These are phyloP conservation scores for Solanum chacoense DNA, from an alignment of 305 asterid species.

Conservation along the genomic window DNA sequence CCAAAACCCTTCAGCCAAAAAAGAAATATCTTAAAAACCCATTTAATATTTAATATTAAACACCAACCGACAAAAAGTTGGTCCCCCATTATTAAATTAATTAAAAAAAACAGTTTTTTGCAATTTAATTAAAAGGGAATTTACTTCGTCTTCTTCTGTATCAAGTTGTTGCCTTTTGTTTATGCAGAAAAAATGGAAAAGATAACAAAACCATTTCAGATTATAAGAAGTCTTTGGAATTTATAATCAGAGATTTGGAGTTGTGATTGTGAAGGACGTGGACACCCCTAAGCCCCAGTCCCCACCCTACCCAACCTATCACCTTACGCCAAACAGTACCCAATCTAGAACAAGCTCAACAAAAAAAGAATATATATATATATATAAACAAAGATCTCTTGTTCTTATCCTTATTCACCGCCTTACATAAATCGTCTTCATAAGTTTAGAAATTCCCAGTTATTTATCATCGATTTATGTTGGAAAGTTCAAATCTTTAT, in stretches of 20 bases:
- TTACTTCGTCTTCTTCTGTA: not conserved
- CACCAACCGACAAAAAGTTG: not conserved
- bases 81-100: not conserved
- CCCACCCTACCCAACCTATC: not conserved
- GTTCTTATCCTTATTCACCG: not conserved
- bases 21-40: not conserved
- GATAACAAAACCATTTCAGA: not conserved
- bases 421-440: not conserved
- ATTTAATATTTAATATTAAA: not conserved
- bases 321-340: not conserved
- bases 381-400: not conserved
- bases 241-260: not conserved
- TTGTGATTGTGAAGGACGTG: not conserved
- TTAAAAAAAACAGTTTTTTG: not conserved
- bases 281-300: not conserved
- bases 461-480: not conserved
- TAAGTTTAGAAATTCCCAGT: not conserved
- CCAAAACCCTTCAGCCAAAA: not conserved
- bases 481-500: constrained; percentile 11
- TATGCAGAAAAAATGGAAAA: not conserved
- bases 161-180: not conserved
- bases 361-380: not conserved
- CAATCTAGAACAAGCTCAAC: not conserved
- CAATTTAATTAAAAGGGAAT: not conserved
- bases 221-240: not conserved